phyloP scores from a whole-genome alignment of 768 basidiomycete genomes.

The Auriculariales sp. region DNA sequence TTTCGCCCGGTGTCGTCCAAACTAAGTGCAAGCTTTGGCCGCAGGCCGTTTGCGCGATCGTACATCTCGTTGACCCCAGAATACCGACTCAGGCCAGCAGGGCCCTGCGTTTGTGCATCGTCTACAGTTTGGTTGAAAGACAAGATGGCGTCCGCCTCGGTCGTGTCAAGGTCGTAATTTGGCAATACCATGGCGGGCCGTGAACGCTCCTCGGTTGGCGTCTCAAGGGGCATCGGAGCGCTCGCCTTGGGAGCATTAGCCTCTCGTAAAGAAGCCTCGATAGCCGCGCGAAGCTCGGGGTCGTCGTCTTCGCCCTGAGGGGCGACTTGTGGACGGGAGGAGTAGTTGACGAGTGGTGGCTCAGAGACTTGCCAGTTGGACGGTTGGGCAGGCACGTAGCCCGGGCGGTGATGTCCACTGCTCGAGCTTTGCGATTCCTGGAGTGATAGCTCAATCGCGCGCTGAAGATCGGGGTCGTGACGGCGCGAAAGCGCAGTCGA shows the following conservation, averaged over 20 bases:
- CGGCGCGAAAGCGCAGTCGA: slow-evolving; percentile 36
- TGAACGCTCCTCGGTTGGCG: slow-evolving; percentile 29
- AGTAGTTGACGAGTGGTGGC: slow-evolving; percentile 50
- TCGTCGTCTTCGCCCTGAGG: slow-evolving; percentile 67
- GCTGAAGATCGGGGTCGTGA: slow-evolving; percentile 76
- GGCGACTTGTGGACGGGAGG: slow-evolving; percentile 23
- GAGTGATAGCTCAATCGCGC: slow-evolving; percentile 84
- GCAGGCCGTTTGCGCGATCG: slow-evolving; percentile 61
- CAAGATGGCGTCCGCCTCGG: slow-evolving; percentile 75
- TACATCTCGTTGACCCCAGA: slow-evolving; percentile 76
- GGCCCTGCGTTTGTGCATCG: slow-evolving; percentile 65
- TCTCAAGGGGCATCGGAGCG: slow-evolving; percentile 50
- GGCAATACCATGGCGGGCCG: slow-evolving; percentile 40
- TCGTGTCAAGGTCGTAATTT: slow-evolving; percentile 63
- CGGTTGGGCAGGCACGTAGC: slow-evolving; percentile 51
- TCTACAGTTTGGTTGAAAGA: slow-evolving; percentile 87
- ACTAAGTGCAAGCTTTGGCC: slow-evolving; percentile 73
- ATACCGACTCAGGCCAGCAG: slow-evolving; percentile 62
- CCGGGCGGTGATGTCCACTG: slow-evolving; percentile 32
- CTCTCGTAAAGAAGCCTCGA: slow-evolving; percentile 89
- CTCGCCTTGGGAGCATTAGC: slow-evolving; percentile 63
- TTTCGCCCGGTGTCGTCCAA: slow-evolving; percentile 75
- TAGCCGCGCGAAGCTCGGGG: slow-evolving; percentile 82
- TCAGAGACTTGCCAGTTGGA: slow-evolving; percentile 50
- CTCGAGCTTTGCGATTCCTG: slow-evolving; percentile 46